Base-by-base conservation (phyloP, 805 yeast species). In the Kuraishia ogatae region DNA sequence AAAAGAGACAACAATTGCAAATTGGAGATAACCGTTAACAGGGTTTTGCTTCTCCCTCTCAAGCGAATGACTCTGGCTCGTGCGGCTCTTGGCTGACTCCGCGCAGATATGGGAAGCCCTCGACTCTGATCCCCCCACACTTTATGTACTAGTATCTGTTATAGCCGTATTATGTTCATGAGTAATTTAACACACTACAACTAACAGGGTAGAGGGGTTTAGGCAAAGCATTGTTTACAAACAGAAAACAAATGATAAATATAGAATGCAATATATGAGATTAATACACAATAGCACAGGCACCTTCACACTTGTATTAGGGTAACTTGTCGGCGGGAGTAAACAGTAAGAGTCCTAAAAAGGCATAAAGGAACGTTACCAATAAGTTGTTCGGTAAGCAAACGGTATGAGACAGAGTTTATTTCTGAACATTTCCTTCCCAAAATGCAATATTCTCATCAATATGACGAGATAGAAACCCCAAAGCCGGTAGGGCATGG, bases 401-500 rank as follows among this genome's bases (percentile, higher is more conserved):
- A 46, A 46, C 13, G 48, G 13, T 5, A 43, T n/a, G 10, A 6
- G 10, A 26, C 10, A n/a, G 48, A 43, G 13, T 10, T 20, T 46
- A 22, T 46, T 46, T 20, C 13, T 20, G 4, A 5, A 22, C n/a
- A 50, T 53, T 54, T 28, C 46, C 35, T 53, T 63, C 61, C 94
- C 94, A 87, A 65, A 73, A 85, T 29, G 63, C 64, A 59, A 77
- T 75, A 67, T 87, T 87, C 46, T 73, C 71, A 50, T 67, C 61
- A 28, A 87, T 74, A 48, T 83, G 79, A 6, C 77, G 79, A 20
- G 76, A 67, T 49, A 89, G 74, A 65, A 81, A 89, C 51, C 68
- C 63, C 60, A 86, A 74, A 55, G 81, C 81, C 1, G 90, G 91
- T 35, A 89, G 74, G 11, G 80, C 76, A 26, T 74, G 75, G 22